A percentile compares a stretch with the other conserved stretches of the same genome.
phyloP scores from a whole-genome alignment of 108 stramenopile genomes.

The Stephanodiscus minutulus region DNA sequence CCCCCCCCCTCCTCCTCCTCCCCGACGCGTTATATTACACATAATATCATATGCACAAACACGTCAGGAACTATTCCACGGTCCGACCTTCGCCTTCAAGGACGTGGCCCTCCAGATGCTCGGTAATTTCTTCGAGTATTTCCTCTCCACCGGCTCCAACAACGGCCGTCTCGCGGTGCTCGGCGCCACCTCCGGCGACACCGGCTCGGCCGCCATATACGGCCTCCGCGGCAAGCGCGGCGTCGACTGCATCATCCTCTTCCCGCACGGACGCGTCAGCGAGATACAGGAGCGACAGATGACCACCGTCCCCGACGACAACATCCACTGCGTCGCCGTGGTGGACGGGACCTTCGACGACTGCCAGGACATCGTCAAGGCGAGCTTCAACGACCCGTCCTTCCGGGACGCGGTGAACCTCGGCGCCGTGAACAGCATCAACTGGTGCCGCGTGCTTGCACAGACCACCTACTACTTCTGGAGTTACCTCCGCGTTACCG shows the following conservation, averaged over 20 bases:
- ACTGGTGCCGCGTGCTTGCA: constrained; percentile 98
- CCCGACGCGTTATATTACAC: too few species aligned
- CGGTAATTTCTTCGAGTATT: constrained; percentile 99
- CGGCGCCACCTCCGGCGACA: constrained; percentile 95
- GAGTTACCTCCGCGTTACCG: constrained; percentile 92
- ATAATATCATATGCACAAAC: too few species aligned
- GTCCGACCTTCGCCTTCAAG: constrained; percentile 99
- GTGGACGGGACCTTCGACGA: constrained; percentile 97
- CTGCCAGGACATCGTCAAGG: constrained; percentile 98
- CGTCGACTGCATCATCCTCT: constrained; percentile 97
- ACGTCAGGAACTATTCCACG: constrained; percentile 99
- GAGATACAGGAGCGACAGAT: constrained; percentile 98
- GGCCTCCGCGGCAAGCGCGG: constrained; percentile 98
- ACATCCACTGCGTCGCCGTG: constrained; percentile 95
- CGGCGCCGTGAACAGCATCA: constrained; percentile 99
- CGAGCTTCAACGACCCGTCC: constrained; percentile 84
- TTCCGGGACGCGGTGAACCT: constrained; percentile 91
- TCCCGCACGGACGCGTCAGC: constrained; percentile 92
- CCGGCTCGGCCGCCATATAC: constrained; percentile 96
- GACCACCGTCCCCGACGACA: constrained; percentile 95
- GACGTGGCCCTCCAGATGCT: constrained; percentile 99
- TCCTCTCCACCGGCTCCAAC: constrained; percentile 90
- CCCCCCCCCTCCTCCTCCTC: background rate
- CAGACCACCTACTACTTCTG: constrained; percentile 99
- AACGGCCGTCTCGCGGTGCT: constrained; percentile 89